Evolutionary conservation across 2,329 filamentous ascomycete species (phyloP).

Genomic region (Sclerotiophoma versabilis): DNA sequence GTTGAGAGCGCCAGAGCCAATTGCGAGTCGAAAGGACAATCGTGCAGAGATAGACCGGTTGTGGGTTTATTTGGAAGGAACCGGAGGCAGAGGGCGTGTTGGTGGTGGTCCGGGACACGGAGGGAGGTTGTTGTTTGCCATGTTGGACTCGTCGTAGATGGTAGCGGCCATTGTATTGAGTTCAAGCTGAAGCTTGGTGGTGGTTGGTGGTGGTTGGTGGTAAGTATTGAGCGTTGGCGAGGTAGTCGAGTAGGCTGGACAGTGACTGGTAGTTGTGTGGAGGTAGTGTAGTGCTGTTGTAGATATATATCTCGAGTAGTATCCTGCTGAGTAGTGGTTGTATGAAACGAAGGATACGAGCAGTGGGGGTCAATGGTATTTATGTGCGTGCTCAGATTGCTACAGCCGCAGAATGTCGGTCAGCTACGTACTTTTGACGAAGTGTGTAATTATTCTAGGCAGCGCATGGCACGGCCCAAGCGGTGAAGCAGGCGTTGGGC

Average conservation of each 20-base stretch:
- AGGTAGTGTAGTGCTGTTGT: slow-evolving; percentile 18
- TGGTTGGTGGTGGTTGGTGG: slow-evolving; percentile 7
- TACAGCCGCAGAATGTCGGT: slow-evolving; percentile 48
- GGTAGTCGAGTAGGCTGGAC: slow-evolving; percentile 16
- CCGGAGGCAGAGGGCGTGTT: slow-evolving; percentile 56
- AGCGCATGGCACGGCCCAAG: slow-evolving; percentile 47
- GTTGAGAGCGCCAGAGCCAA: slow-evolving; percentile 36
- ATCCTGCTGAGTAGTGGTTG: slow-evolving; percentile 27
- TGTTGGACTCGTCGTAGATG: slow-evolving; percentile 49
- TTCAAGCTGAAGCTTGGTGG: slow-evolving; percentile 17
- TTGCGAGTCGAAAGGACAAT: slow-evolving; percentile 29
- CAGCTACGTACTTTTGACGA: slow-evolving; percentile 51
- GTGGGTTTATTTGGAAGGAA: slow-evolving; percentile 52
- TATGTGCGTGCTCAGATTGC: slow-evolving; percentile 50
- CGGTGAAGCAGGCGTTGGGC: slow-evolving; percentile 51
- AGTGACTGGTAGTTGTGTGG: slow-evolving; percentile 19
- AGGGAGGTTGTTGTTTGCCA: slow-evolving; percentile 53
- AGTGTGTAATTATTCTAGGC: slow-evolving; percentile 50
- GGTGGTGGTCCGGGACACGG: slow-evolving; percentile 58
- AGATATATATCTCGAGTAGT: slow-evolving; percentile 31
- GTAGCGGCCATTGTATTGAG: slow-evolving; percentile 42
- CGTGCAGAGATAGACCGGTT: slow-evolving; percentile 8
- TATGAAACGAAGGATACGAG: slow-evolving; percentile 44
- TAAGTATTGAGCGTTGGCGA: slow-evolving; percentile 14
- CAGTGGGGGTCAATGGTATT: slow-evolving; percentile 47